Percentiles rank a stretch among this genome's conserved stretches.
These are phyloP conservation scores for Lactarius vividus DNA, from an alignment of 768 basidiomycete genomes.

Conservation along the genomic window DNA sequence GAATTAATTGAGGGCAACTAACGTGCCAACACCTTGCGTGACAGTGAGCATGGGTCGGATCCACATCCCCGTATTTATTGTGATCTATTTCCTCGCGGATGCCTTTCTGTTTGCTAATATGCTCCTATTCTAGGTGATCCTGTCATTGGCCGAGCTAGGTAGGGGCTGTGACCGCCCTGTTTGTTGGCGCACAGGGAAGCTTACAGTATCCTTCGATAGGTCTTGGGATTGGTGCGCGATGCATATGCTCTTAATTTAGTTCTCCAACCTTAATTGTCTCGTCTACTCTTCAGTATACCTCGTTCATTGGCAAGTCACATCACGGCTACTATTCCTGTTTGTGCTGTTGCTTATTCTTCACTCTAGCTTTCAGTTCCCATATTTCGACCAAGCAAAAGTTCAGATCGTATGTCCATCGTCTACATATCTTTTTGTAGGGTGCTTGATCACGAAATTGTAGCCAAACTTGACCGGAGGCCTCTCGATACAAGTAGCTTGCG, in stretches of 20 bases:
- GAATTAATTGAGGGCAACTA: background rate
- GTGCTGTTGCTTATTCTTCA: background rate
- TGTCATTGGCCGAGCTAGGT: constrained; percentile 4
- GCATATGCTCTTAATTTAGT: too few relatives aligned
- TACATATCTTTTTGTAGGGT: background rate
- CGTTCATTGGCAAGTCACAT: background rate
- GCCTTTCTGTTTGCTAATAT: background rate
- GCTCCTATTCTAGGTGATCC: background rate
- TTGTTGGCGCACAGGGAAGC: background rate
- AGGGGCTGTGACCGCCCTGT: background rate
- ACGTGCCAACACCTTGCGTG: background rate
- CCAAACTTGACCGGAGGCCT: background rate
- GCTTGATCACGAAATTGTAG: background rate
- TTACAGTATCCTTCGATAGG: background rate
- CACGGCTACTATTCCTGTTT: background rate
- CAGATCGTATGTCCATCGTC: background rate
- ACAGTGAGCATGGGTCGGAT: constrained; percentile 10
- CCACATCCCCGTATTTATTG: constrained; percentile 1
- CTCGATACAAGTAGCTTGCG: background rate
- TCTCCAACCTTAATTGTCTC: background rate
- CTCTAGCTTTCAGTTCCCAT: constrained; percentile 1
- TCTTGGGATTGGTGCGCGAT: constrained; percentile 4
- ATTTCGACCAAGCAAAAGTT: background rate
- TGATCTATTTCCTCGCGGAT: background rate
- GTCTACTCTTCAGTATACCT: background rate